phyloP scores from a whole-genome alignment of 1,284 basidiomycete species.

The Ustilago esculenta region DNA sequence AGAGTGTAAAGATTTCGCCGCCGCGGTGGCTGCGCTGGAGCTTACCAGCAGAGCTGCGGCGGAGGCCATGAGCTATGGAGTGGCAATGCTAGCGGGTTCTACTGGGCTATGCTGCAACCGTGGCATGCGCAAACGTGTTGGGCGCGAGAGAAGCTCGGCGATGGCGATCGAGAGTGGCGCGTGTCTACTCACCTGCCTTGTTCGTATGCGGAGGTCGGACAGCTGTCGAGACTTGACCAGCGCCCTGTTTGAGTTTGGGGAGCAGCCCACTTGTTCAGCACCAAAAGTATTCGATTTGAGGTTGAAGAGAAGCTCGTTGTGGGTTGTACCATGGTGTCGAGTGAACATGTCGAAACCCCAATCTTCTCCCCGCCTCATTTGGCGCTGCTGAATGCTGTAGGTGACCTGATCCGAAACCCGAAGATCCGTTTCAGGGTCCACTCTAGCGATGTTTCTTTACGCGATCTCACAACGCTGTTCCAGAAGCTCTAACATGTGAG shows the following conservation, averaged over 20 bases:
- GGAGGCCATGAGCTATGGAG: slow-evolving; percentile 6
- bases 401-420: not conserved
- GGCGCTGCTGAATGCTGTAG: too few relatives aligned
- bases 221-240: too few relatives aligned
- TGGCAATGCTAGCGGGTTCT: not conserved
- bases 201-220: too few relatives aligned
- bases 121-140: slow-evolving; percentile 4
- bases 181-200: too few relatives aligned
- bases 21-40: slow-evolving; percentile 6
- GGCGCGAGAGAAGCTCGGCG: not conserved
- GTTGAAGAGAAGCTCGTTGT: too few relatives aligned
- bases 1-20: slow-evolving; percentile 3
- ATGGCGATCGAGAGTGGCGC: too few relatives aligned
- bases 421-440: slow-evolving; percentile 5
- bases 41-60: slow-evolving; percentile 8
- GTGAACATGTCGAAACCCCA: not conserved
- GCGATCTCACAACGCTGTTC: slow-evolving; percentile 1
- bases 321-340: too few relatives aligned
- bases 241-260: too few relatives aligned
- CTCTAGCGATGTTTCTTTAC: not conserved
- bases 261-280: too few relatives aligned
- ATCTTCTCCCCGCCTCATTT: too few relatives aligned
- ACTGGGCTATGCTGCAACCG: slow-evolving; percentile 1
- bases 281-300: too few relatives aligned
- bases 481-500: not conserved